A percentile compares a stretch with the other conserved stretches of the same genome.
Evolutionary conservation across 2,329 filamentous ascomycete species (phyloP).

Genomic region (Canariomyces notabilis): DNA sequence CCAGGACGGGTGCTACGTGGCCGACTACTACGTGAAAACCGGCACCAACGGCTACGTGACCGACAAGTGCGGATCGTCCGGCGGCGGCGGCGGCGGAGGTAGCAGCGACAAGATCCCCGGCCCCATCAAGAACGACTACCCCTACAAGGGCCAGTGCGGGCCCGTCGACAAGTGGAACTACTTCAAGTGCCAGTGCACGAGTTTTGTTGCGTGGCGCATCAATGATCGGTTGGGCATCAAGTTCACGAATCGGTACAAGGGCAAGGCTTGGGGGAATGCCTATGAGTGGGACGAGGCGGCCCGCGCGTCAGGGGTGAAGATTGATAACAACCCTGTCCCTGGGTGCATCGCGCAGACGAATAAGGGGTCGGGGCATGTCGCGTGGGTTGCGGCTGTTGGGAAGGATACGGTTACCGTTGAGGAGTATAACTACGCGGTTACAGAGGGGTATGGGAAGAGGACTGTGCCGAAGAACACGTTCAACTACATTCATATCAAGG

Average conservation of each 20-base stretch:
- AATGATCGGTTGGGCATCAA: slow-evolving; percentile 17
- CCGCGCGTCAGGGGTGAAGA: slow-evolving; percentile 6
- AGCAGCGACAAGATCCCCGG: slow-evolving; percentile 9
- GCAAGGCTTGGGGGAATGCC: slow-evolving; percentile 17
- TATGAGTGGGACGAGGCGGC: slow-evolving; percentile 17
- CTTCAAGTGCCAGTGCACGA: slow-evolving; percentile 19
- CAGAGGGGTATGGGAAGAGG: slow-evolving; percentile 13
- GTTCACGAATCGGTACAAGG: slow-evolving; percentile 20
- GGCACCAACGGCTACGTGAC: slow-evolving; percentile 17
- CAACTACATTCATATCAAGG: slow-evolving; percentile 18
- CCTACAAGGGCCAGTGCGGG: slow-evolving; percentile 15
- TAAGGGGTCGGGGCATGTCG: slow-evolving; percentile 14
- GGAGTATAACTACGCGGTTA: slow-evolving; percentile 17
- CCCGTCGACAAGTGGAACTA: slow-evolving; percentile 15
- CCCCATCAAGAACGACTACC: slow-evolving; percentile 18
- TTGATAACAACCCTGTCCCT: slow-evolving; percentile 15
- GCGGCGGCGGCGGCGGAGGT: not conserved
- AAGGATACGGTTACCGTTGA: slow-evolving; percentile 15
- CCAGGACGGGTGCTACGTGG: slow-evolving; percentile 18
- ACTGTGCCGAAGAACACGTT: slow-evolving; percentile 13
- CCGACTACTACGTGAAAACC: slow-evolving; percentile 21
- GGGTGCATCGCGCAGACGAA: slow-evolving; percentile 16
- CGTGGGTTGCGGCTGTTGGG: slow-evolving; percentile 14
- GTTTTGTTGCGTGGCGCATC: slow-evolving; percentile 19
- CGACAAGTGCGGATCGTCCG: slow-evolving; percentile 6